Evolutionary conservation across 2,329 filamentous ascomycete species (phyloP).

Genomic region (Ophidiomyces ophidiicola): DNA sequence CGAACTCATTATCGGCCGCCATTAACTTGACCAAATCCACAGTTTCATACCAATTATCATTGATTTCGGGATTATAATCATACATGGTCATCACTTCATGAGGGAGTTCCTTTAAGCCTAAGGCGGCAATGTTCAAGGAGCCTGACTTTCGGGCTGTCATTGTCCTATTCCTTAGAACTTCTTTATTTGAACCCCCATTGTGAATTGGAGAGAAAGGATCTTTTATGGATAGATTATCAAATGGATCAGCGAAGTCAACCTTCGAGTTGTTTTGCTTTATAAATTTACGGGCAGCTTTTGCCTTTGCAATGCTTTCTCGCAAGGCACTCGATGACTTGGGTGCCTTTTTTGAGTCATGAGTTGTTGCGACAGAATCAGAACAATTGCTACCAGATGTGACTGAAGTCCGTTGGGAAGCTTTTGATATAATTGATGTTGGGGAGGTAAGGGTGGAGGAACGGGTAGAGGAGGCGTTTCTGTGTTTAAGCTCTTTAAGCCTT

Average conservation of each 20-base stretch:
- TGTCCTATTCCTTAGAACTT: conserved; percentile 61
- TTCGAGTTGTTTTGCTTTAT: conserved; percentile 23
- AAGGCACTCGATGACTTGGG: conserved; percentile 67
- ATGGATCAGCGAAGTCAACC: conserved; percentile 23
- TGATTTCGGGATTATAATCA: conserved; percentile 54
- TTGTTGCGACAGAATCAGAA: conserved; percentile 20
- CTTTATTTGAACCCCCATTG: conserved; percentile 48
- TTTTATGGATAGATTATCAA: conserved; percentile 37
- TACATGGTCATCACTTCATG: conserved; percentile 83
- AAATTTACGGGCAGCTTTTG: conserved; percentile 66
- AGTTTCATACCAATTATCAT: conserved; percentile 74
- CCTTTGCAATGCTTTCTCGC: conserved; percentile 83
- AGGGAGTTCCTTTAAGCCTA: conserved; percentile 69
- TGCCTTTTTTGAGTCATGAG: conserved; percentile 31
- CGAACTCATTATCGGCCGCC: conserved; percentile 80
- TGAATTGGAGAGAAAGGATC: conserved; percentile 48
- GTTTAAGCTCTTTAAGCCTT: conserved; percentile 26
- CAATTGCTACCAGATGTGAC: conserved; percentile 22
- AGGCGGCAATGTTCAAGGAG: conserved; percentile 73
- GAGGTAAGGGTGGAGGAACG: conserved; percentile 22
- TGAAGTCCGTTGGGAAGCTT: conserved; percentile 23
- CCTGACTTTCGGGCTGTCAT: conserved; percentile 63
- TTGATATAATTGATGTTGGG: conserved; percentile 23
- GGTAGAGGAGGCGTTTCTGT: conserved; percentile 26
- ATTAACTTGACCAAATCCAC: conserved; percentile 77